A percentile compares a stretch with the other conserved stretches of the same genome.
Conservation (phyloP, 495 filamentous ascomycete genomes). For the Parmelia sp. region DNA sequence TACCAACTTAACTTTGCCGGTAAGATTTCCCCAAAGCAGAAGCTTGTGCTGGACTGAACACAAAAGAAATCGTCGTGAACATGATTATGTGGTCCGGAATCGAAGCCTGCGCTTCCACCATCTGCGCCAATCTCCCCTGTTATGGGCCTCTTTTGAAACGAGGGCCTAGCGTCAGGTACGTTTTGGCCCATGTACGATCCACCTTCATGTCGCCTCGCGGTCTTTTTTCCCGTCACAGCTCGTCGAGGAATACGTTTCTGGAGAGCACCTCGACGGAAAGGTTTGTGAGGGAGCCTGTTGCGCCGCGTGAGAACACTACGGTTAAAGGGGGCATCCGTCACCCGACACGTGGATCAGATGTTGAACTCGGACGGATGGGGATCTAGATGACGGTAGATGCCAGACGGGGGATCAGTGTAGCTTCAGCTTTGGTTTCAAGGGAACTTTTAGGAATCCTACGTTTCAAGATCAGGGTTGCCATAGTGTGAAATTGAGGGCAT, state of each 20-base stretch:
- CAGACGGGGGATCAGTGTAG: too few species aligned
- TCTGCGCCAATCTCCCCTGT: conserved; percentile 22
- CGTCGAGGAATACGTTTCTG: background rate
- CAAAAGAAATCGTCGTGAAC: conserved; percentile 11
- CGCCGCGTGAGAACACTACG: background rate
- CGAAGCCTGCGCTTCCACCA: conserved; percentile 21
- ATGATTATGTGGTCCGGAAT: conserved; percentile 24
- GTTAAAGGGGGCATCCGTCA: background rate
- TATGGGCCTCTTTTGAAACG: conserved; percentile 8
- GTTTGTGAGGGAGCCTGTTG: background rate
- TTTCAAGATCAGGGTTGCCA: too few species aligned
- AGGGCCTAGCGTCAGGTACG: background rate
- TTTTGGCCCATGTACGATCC: background rate
- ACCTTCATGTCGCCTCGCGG: background rate
- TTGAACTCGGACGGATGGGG: conserved; percentile 1
- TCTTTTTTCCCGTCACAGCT: background rate
- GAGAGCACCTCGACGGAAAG: background rate
- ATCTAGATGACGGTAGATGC: too few species aligned
- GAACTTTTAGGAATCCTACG: too few species aligned
- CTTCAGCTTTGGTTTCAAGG: too few species aligned
- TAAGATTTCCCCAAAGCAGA: background rate
- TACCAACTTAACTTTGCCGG: conserved; percentile 1
- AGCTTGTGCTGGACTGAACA: background rate
- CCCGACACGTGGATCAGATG: background rate
- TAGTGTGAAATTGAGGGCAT: too few species aligned